Evolutionary conservation across 129 eudicot species (phyloP).

Genomic region (Flaveria bidentis): DNA sequence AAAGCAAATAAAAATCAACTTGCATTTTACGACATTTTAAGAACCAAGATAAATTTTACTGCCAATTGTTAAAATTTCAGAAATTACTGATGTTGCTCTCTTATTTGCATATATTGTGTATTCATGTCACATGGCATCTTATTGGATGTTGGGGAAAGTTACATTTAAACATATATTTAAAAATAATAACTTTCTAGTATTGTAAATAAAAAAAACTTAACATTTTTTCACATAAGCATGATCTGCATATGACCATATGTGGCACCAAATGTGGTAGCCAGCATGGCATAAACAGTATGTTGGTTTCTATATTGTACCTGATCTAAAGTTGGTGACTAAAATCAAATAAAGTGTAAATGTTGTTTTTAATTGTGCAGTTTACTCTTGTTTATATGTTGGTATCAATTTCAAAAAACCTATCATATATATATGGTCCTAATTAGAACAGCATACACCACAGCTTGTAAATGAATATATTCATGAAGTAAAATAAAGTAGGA

Average conservation of each 20-base stretch:
- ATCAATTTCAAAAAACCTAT: too few relatives aligned
- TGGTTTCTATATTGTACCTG: background rate
- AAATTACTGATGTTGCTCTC: too few relatives aligned
- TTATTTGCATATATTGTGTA: too few relatives aligned
- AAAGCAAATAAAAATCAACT: too few relatives aligned
- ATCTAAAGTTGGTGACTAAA: background rate
- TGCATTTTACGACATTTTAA: too few relatives aligned
- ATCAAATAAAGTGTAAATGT: background rate
- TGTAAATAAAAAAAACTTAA: background rate
- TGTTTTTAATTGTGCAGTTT: background rate
- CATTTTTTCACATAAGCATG: background rate
- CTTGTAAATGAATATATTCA: background rate
- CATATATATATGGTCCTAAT: too few relatives aligned
- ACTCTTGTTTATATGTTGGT: background rate
- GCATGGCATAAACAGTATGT: background rate
- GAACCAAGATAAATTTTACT: too few relatives aligned
- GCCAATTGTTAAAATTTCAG: too few relatives aligned
- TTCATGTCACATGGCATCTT: background rate
- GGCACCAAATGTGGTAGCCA: background rate
- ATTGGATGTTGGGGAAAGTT: too few relatives aligned
- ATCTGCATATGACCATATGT: background rate
- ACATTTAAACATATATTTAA: too few relatives aligned
- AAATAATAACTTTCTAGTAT: too few relatives aligned
- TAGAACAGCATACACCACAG: too few relatives aligned
- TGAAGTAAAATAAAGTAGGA: background rate